phyloP scores from a whole-genome alignment of 495 filamentous ascomycete species.

The Lichenothelia convexa region DNA sequence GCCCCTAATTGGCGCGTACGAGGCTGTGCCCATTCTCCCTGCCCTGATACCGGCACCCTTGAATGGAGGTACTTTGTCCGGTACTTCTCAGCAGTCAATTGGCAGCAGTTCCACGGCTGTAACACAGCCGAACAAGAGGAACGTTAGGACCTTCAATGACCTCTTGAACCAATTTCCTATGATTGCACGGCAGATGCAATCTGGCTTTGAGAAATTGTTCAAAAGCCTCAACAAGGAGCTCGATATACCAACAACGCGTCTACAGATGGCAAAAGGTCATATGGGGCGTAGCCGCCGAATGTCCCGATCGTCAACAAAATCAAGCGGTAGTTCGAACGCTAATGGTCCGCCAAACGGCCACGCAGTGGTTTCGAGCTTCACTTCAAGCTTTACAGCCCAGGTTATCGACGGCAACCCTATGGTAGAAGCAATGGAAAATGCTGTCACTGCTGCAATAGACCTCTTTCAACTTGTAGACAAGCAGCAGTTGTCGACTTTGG shows the following conservation, averaged over 20 bases:
- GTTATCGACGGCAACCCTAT: conserved; percentile 70
- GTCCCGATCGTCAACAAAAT: conserved; percentile 11
- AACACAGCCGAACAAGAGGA: conserved; percentile 49
- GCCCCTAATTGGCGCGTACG: conserved; percentile 72
- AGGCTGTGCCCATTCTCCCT: conserved; percentile 33
- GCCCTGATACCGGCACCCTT: conserved; percentile 13
- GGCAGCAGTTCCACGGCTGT: conserved; percentile 4
- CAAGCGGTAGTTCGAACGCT: conserved; percentile 6
- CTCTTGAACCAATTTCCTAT: conserved; percentile 84
- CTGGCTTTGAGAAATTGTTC: conserved; percentile 77
- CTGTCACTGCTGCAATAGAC: conserved; percentile 85
- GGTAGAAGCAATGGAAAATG: conserved; percentile 69
- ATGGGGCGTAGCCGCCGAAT: conserved; percentile 6
- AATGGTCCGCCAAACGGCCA: conserved; percentile 5
- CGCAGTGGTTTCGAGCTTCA: background rate
- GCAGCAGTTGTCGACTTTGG: conserved; percentile 79
- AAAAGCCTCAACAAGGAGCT: conserved; percentile 73
- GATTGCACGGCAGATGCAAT: conserved; percentile 94
- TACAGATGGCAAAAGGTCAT: conserved; percentile 36
- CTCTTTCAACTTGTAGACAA: conserved; percentile 92
- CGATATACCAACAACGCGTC: conserved; percentile 65
- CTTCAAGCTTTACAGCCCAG: background rate
- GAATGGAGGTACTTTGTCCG: too few species aligned
- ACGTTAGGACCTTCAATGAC: conserved; percentile 78
- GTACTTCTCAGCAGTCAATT: too few species aligned